Evolutionary conservation across 2,329 filamentous ascomycete genomes (phyloP), one percentile per base, ranked within the genome.

Genomic region (Didymella pinodella): DNA sequence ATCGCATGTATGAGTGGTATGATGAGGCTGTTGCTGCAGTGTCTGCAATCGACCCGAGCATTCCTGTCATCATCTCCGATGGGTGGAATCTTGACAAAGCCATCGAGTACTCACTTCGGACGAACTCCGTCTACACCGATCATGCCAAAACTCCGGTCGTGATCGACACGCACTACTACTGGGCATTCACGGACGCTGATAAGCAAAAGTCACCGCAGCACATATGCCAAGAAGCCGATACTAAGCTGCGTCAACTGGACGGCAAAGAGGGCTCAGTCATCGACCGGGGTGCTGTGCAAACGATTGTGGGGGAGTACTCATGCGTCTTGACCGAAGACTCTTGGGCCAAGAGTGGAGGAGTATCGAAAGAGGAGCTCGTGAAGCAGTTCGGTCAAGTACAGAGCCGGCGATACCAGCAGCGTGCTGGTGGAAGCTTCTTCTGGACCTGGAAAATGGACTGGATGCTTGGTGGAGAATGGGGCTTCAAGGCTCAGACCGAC

Each of bases 391-490:
- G 83, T 12, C 75, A 78, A 44, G 78, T 77, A 2, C 80, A 87
- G 65, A 81, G 77, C 26, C 66, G 76, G 11, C 77, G 77, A 43
- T 87, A 82, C 71, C 80, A 84, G 55, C 66, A 79, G n/a, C 79
- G 78, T 44, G 73, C 82, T 14, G 82, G 81, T 2, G 85, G 85
- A 1, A 78, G 78, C 31, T 86, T 82, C 66, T 88, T 87, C 75
- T 87, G 85, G 85, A 87, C 85, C 0, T 84, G 79, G 67, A 85
- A 85, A 54, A 87, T 87, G 84, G 80, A 85, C 62, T 87, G 85
- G 84, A 85, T 85, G 80, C 80, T 81, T n/a, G 85, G 84, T 12
- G 85, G 84, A 12, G 85, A 85, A 70, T 87, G 85, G 85, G 85
- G 85, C 0, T 86, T 87, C 73, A 78, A 79, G 20, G 78, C 82